phyloP scores from a whole-genome alignment of 768 basidiomycete genomes.

The Hirschioporus abietinus region DNA sequence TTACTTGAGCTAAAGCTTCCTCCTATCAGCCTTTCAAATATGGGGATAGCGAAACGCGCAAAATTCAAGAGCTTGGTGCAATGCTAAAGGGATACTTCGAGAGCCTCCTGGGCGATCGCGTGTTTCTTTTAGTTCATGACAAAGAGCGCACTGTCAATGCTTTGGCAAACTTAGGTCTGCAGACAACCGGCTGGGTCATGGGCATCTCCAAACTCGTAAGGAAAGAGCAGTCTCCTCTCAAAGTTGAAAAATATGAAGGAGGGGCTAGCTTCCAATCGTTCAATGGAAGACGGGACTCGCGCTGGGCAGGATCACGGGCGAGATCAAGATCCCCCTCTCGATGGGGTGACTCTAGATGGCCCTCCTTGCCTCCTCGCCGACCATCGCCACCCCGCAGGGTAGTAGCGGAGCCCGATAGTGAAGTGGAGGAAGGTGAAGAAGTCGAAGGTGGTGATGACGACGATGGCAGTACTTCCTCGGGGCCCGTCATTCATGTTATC shows the following conservation, averaged over 20 bases:
- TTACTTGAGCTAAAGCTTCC: not conserved
- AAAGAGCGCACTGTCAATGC: constrained; percentile 1
- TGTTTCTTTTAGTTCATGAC: constrained; percentile 1
- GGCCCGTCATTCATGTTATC: not conserved
- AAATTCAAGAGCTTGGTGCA: not conserved
- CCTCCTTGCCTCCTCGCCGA: not conserved
- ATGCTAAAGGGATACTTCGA: not conserved
- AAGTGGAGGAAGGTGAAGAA: not conserved
- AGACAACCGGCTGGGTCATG: not conserved
- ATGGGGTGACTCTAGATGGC: not conserved
- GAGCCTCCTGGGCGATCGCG: not conserved
- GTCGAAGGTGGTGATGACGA: not conserved
- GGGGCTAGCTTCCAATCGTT: not conserved
- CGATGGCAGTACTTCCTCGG: not conserved
- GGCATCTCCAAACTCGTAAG: constrained; percentile 1
- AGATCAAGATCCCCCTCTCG: constrained; percentile 1
- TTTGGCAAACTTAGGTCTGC: not conserved
- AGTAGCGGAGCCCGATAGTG: not conserved
- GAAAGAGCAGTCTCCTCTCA: not conserved
- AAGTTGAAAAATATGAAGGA: not conserved
- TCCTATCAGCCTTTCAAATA: not conserved
- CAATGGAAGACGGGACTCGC: not conserved
- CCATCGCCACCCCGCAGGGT: not conserved
- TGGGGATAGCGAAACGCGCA: not conserved
- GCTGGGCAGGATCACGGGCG: not conserved